Percentiles rank a stretch among this genome's conserved stretches.
These are phyloP conservation scores for Tremella yokohamensis DNA, from an alignment of 768 basidiomycete species.

Conservation along the genomic window DNA sequence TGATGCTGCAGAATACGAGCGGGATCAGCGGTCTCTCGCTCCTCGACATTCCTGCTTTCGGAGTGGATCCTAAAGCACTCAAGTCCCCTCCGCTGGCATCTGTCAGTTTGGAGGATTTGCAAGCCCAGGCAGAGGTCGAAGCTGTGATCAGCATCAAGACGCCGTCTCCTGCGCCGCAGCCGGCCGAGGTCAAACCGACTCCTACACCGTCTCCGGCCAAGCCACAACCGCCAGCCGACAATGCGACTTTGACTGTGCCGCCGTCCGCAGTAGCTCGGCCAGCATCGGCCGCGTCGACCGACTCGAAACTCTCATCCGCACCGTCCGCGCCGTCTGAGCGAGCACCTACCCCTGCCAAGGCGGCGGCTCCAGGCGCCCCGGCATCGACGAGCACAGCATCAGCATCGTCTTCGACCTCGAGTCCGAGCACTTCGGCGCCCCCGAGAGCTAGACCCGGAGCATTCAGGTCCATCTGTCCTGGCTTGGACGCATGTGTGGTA, in stretches of 20 bases:
- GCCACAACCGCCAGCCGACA: background rate
- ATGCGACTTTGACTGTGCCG: background rate
- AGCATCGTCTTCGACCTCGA: constrained; percentile 1
- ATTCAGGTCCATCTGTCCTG: constrained; percentile 27
- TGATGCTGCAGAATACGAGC: constrained; percentile 26
- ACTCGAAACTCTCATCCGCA: background rate
- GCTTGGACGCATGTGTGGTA: constrained; percentile 37
- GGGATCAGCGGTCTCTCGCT: constrained; percentile 24
- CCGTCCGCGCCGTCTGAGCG: background rate
- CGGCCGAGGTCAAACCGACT: background rate
- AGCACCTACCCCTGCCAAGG: constrained; percentile 4
- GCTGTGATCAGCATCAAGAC: constrained; percentile 2
- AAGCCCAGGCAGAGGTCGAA: constrained; percentile 2
- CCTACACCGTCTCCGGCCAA: background rate
- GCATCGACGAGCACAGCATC: background rate
- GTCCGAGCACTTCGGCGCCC: background rate
- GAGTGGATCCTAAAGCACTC: constrained; percentile 30
- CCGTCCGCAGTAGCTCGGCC: background rate
- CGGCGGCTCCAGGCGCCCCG: constrained; percentile 4
- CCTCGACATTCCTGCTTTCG: constrained; percentile 8
- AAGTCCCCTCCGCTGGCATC: constrained; percentile 18
- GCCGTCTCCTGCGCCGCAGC: background rate
- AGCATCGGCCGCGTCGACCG: background rate
- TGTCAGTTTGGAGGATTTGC: constrained; percentile 7
- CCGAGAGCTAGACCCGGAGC: constrained; percentile 6